Base-by-base conservation (phyloP, 352 stramenopile species). In the Pythium monospermum region DNA sequence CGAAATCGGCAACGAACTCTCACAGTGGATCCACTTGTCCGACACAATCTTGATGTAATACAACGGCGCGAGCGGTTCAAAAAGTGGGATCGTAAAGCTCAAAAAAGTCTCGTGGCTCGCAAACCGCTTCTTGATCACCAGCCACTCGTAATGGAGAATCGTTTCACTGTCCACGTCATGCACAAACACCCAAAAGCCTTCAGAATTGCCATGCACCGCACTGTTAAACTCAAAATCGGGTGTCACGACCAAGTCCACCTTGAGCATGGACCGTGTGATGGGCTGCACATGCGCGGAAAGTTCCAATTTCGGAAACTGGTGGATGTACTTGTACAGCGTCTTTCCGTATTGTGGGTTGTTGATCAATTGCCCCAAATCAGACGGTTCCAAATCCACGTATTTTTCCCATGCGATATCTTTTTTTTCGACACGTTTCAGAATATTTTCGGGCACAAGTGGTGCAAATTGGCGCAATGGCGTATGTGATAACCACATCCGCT, bases 321-420 rank as follows among this genome's bases (percentile, higher is more conserved):
- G 96, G 16, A 99, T 97, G 56, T 99, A 76, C 52, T 96, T 97
- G 77, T 99, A 97, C 4, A 99, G 73, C 30, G 95, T 89, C 53
- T 98, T 96, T n/a, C 96, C 97, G 72, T 99, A 98, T 61, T 98
- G 97, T 3, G 96, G 93, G 32, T 98, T 96, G 61, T 98, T 98
- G 26, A 99, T 96, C 12, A 99, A 68, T 51, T 97, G 85, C 0
- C 96, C 97, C 2, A 99, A 82, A 62, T 99, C 97, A n/a, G 87
- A 88, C 28, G 96, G 83, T 41, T 96, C 97, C 33, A 99, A 64
- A 59, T 99, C 96, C 28, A 91, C 87, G 71, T 99, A 99, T 43
- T 97, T 94, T 19, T 98, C 92, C 96, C 96, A 99, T 41, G 96
- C 71, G 53, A 99, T 98, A 49, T 99, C 96, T 53, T 99, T 99